Base-by-base conservation (phyloP, 2,329 filamentous ascomycete species). In the Colletotrichum noveboracense region DNA sequence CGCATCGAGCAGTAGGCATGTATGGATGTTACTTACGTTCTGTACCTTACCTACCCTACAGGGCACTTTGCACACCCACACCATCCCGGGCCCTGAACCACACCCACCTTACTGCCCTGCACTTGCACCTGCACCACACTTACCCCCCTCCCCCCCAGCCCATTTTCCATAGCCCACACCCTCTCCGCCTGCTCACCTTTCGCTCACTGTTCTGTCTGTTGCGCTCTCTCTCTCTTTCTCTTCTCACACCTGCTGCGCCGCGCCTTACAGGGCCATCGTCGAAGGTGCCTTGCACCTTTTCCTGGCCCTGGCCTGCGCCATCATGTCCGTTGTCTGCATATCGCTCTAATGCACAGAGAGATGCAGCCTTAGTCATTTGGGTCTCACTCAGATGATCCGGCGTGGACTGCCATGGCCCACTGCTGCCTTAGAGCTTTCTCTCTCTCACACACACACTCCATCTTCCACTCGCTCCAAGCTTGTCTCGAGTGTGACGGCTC, bases 401-500 rank as follows among this genome's bases (percentile, higher is more conserved):
- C 26, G 74, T 74, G 70, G 56, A 76, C 48, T 66, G 74, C 56
- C 48, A 67, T 52, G 73, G 34, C 66, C 74, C 74, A 76, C 74
- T 74, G 74, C 74, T 76, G 74, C 74, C 74, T 76, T 76, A 77
- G 61, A 71, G 43, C 43, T 48, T 18, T 58, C 24, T 70, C 52
- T 56, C 43, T 77, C 77, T 79, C 81, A 79, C 26, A 79, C 81
- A 79, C 26, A 76, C 79, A 79, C 30, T 43, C 12, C n/a, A 32
- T 36, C 32, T 64, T 38, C n/a, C 52, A 60, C 66, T 38, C 76
- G 77, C 77, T 80, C 81, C 79, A 43, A 76, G 24, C 55, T 82
- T 79, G 71, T 80, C 80, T 81, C 79, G 76, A 79, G 80, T 78
- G 80, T 79, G 77, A 77, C 78, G 78, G 72, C 62, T 71, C 65